These are phyloP conservation scores for Aphanomyces cochlioides DNA, from an alignment of 352 stramenopile genomes.

Conservation along the genomic window DNA sequence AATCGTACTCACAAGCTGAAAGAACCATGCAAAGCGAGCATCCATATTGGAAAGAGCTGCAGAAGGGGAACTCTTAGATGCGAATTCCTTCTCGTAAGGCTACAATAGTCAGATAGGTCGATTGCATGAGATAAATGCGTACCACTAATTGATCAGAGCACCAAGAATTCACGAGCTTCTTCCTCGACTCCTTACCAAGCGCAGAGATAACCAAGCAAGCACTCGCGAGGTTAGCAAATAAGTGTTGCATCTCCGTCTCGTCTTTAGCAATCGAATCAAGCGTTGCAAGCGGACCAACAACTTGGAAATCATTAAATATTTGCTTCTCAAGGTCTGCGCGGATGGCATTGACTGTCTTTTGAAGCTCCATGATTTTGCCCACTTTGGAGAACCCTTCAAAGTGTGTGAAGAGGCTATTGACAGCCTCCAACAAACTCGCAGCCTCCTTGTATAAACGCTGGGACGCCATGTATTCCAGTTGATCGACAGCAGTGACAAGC, in stretches of 20 bases:
- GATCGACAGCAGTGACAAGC: conserved; percentile 95
- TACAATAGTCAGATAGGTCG: conserved; percentile 16
- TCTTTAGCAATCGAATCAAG: conserved; percentile 71
- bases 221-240: conserved; percentile 64
- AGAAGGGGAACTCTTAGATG: conserved; percentile 45
- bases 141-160: conserved; percentile 56
- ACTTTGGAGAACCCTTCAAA: conserved; percentile 94
- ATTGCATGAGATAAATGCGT: background rate
- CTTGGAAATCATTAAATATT: conserved; percentile 90
- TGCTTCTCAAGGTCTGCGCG: conserved; percentile 83
- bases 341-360: conserved; percentile 86
- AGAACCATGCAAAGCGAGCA: conserved; percentile 77
- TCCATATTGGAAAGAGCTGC: conserved; percentile 54
- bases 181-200: conserved; percentile 58
- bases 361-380: conserved; percentile 91
- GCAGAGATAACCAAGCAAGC: conserved; percentile 67
- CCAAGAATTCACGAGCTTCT: conserved; percentile 68
- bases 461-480: conserved; percentile 78
- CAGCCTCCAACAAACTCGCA: conserved; percentile 95
- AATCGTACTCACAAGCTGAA: conserved; percentile 62
- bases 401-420: conserved; percentile 93
- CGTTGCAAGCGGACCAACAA: conserved; percentile 64
- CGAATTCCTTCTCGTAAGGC: conserved; percentile 63
- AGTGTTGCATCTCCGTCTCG: conserved; percentile 56
- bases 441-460: conserved; percentile 91